A percentile compares a stretch with the other conserved stretches of the same genome.
These are phyloP conservation scores for Aspergillus sp. DNA, from an alignment of 2,329 filamentous ascomycete species.

Conservation along the genomic window DNA sequence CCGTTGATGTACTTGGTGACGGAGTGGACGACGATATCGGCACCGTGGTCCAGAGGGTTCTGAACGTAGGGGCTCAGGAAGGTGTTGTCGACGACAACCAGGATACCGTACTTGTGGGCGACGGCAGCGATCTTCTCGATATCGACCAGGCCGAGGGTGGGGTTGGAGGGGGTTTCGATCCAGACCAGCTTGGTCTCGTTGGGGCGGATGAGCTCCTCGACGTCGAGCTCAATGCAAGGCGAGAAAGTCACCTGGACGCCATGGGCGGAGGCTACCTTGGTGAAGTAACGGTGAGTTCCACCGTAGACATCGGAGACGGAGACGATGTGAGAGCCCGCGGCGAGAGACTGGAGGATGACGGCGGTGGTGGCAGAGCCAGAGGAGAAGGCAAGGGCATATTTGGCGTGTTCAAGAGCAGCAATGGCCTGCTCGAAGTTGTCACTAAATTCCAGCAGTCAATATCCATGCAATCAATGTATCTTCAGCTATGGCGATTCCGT, in stretches of 20 bases:
- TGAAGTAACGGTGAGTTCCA: conserved; percentile 98
- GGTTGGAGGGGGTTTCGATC: conserved; percentile 96
- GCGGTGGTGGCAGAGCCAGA: conserved; percentile 94
- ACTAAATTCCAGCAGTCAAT: conserved; percentile 42
- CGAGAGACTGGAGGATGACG: conserved; percentile 87
- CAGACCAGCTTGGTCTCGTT: conserved; percentile 87
- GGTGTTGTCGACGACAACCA: conserved; percentile 99
- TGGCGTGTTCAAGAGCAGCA: conserved; percentile 87
- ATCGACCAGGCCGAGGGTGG: conserved; percentile 88
- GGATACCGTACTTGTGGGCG: conserved; percentile 83
- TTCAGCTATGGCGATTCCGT: background rate
- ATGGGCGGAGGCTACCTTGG: conserved; percentile 91
- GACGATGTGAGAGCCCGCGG: conserved; percentile 87
- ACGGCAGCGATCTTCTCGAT: conserved; percentile 80
- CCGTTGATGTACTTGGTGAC: conserved; percentile 99
- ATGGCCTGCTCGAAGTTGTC: conserved; percentile 91
- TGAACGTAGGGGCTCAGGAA: conserved; percentile 96
- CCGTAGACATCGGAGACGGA: conserved; percentile 98
- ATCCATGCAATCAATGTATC: background rate
- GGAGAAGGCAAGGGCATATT: conserved; percentile 89
- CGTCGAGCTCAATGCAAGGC: conserved; percentile 85
- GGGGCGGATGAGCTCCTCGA: conserved; percentile 78
- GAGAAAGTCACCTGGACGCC: conserved; percentile 94
- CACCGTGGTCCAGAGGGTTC: conserved; percentile 91
- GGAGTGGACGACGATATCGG: conserved; percentile 93